Conservation (phyloP, 2,329 filamentous ascomycete genomes). For the Colletotrichum tropicicola region DNA sequence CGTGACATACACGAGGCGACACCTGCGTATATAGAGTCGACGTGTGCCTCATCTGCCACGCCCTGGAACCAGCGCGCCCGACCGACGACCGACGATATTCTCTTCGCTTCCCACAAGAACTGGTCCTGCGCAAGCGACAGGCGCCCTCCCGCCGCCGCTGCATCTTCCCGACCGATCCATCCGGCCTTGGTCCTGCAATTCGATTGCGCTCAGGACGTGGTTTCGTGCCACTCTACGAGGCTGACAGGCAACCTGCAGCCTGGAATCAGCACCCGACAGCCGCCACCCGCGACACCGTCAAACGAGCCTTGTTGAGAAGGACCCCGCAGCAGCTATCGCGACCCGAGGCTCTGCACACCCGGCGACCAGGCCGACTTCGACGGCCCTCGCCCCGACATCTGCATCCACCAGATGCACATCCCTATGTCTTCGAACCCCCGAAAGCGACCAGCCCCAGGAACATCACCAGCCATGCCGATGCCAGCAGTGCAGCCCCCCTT, state of each 20-base stretch:
- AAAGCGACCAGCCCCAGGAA: constrained; percentile 80
- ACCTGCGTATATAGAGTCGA: constrained; percentile 8
- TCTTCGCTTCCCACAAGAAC: not conserved
- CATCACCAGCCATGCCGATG: constrained; percentile 68
- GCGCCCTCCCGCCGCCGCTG: not conserved
- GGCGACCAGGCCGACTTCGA: constrained; percentile 15
- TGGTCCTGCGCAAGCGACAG: constrained; percentile 6
- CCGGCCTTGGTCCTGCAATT: not conserved
- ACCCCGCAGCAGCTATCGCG: constrained; percentile 1
- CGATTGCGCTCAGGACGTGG: not conserved
- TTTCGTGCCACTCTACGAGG: constrained; percentile 4
- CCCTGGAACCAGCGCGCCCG: constrained; percentile 8
- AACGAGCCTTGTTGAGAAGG: constrained; percentile 15
- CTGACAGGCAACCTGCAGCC: constrained; percentile 18
- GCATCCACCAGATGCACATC: constrained; percentile 29
- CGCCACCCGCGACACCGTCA: not conserved
- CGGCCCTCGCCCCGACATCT: not conserved
- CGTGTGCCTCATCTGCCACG: not conserved
- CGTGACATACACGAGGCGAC: constrained; percentile 7
- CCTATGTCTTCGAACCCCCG: constrained; percentile 63
- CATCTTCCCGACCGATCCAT: constrained; percentile 7
- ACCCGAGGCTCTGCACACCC: constrained; percentile 10
- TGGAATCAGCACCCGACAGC: not conserved
- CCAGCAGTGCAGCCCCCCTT: constrained; percentile 58
- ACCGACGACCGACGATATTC: not conserved